Percentiles rank a stretch among this genome's conserved stretches.
Evolutionary conservation across 495 filamentous ascomycete species (phyloP).

Genomic region (Penicillium dipodomyicola): DNA sequence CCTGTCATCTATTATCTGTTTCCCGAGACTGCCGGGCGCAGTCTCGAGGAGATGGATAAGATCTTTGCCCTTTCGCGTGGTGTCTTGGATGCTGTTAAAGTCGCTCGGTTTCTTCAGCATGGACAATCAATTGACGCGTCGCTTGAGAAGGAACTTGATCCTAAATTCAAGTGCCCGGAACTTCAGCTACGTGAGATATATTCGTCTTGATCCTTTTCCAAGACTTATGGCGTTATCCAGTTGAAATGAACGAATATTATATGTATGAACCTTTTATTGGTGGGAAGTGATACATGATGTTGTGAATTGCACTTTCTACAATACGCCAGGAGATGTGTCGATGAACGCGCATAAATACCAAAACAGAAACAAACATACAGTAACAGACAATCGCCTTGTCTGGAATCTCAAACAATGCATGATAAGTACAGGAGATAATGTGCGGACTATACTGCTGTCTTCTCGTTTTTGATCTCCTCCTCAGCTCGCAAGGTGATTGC

Average conservation of each 20-base stretch:
- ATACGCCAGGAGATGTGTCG: too few relatives aligned
- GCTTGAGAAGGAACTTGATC: conserved; percentile 11
- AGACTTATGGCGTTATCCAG: background rate
- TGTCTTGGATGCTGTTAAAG: conserved; percentile 20
- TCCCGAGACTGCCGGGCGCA: conserved; percentile 56
- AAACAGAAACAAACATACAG: too few relatives aligned
- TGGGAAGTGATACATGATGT: background rate
- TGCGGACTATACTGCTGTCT: too few relatives aligned
- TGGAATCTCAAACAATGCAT: too few relatives aligned
- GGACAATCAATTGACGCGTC: conserved; percentile 6
- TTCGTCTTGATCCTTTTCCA: background rate
- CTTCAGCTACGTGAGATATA: conserved; percentile 8
- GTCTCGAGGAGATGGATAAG: conserved; percentile 51
- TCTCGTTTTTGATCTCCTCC: too few relatives aligned
- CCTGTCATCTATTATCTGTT: conserved; percentile 58
- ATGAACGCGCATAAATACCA: too few relatives aligned
- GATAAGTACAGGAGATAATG: too few relatives aligned
- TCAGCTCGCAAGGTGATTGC: too few relatives aligned
- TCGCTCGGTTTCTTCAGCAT: conserved; percentile 16
- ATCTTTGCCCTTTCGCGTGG: conserved; percentile 37
- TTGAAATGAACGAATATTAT: background rate
- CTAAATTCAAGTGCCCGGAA: conserved; percentile 9
- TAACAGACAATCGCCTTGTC: too few relatives aligned
- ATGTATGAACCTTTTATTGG: too few relatives aligned
- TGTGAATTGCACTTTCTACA: background rate